Conservation (phyloP, 169 alveolate species). For the Babesia divergens region DNA sequence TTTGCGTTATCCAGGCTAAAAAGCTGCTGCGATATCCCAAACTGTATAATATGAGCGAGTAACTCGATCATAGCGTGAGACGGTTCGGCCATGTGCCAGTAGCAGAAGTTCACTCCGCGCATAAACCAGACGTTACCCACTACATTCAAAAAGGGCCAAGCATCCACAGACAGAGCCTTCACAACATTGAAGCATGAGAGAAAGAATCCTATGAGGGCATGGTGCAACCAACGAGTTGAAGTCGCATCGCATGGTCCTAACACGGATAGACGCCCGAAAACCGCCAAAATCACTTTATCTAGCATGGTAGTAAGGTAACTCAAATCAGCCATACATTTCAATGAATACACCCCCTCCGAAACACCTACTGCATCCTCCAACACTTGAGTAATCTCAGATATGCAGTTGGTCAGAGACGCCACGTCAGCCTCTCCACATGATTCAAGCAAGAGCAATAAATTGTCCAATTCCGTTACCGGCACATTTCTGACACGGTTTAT, state of each 20-base stretch:
- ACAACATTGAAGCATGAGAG: neutral
- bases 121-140: neutral
- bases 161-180: neutral
- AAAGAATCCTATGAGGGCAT: neutral
- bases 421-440: neutral
- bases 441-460: neutral
- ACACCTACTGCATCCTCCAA: neutral
- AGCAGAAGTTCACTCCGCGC: conserved; percentile 8
- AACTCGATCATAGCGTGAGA: neutral
- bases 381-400: neutral
- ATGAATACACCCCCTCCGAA: neutral
- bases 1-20: neutral
- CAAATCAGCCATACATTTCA: neutral
- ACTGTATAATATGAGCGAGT: neutral
- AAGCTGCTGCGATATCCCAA: neutral
- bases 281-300: neutral
- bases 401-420: conserved; percentile 2
- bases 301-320: neutral
- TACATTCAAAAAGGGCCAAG: neutral
- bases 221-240: conserved; percentile 6
- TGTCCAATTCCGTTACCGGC: neutral
- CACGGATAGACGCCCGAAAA: neutral
- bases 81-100: neutral
- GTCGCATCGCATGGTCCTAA: neutral
- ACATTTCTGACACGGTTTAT: neutral